A percentile compares a stretch with the other conserved stretches of the same genome.
phyloP scores from a whole-genome alignment of 331 rosid genomes.

The Malus hybrid region DNA sequence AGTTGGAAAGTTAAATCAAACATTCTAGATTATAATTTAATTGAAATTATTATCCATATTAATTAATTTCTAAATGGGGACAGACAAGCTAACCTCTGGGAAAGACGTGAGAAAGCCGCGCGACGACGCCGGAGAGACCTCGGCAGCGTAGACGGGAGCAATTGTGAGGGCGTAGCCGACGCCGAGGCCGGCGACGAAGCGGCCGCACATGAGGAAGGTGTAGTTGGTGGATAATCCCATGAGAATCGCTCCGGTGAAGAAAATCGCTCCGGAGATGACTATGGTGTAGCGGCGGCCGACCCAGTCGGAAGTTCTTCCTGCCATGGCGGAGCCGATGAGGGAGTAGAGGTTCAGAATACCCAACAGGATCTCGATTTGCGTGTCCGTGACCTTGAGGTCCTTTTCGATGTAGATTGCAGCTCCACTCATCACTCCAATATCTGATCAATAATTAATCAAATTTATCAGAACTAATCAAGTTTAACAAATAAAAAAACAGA shows the following conservation, averaged over 20 bases:
- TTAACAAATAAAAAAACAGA: not conserved
- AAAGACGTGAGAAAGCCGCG: slow-evolving; percentile 6
- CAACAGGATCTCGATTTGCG: slow-evolving; percentile 9
- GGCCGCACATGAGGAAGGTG: slow-evolving; percentile 5
- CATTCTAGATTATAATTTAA: no score
- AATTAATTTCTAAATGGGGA: not conserved
- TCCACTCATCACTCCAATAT: slow-evolving; percentile 22
- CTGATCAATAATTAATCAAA: not conserved
- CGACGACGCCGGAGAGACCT: slow-evolving; percentile 12
- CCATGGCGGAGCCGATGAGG: slow-evolving; percentile 5
- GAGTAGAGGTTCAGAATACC: slow-evolving; percentile 10
- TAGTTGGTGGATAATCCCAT: slow-evolving; percentile 1
- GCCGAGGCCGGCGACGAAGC: slow-evolving; percentile 2
- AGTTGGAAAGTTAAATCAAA: not conserved
- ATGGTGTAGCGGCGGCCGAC: slow-evolving; percentile 11
- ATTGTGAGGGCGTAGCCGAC: slow-evolving; percentile 3
- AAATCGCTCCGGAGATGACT: slow-evolving; percentile 3
- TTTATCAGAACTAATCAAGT: not conserved
- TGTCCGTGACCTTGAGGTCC: not conserved
- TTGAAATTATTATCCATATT: no score
- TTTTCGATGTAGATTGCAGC: slow-evolving; percentile 7
- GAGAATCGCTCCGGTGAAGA: not conserved
- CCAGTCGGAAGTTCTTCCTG: slow-evolving; percentile 8
- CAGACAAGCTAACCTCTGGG: not conserved
- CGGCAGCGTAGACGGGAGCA: slow-evolving; percentile 12